Conservation (phyloP, 208 protist species). For the Trypanosoma caninum region DNA sequence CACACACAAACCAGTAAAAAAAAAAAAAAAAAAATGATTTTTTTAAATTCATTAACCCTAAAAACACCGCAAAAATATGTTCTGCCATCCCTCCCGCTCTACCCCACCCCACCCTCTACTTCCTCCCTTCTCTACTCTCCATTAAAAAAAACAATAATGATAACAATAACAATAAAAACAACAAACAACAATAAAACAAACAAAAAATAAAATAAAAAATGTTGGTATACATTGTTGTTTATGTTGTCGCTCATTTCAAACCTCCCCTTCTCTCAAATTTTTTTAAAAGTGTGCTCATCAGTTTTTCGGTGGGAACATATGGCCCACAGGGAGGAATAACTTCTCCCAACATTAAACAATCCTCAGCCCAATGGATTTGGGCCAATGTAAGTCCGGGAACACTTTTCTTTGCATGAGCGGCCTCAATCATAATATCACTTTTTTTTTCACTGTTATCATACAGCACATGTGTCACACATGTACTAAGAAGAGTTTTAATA, state of each 20-base stretch:
- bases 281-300: slow-evolving; percentile 80
- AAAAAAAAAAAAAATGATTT: neutral
- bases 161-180: neutral
- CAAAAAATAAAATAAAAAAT: slow-evolving; percentile 1
- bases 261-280: slow-evolving; percentile 43
- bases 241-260: neutral
- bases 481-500: slow-evolving; percentile 37
- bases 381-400: slow-evolving; percentile 65
- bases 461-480: slow-evolving; percentile 70
- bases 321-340: slow-evolving; percentile 58
- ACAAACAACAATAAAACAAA: neutral
- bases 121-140: neutral
- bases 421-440: slow-evolving; percentile 58
- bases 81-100: too few relatives aligned
- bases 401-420: slow-evolving; percentile 37
- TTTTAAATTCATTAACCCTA: too few relatives aligned
- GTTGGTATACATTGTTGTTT: neutral
- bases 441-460: slow-evolving; percentile 82
- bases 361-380: slow-evolving; percentile 74
- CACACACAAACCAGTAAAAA: neutral
- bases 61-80: too few relatives aligned
- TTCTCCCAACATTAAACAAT: slow-evolving; percentile 83
- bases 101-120: neutral
- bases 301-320: slow-evolving; percentile 76
- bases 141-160: neutral